A percentile compares a stretch with the other conserved stretches of the same genome.
Conservation (phyloP, 352 stramenopile species). For the Globisporangium nagaii region DNA sequence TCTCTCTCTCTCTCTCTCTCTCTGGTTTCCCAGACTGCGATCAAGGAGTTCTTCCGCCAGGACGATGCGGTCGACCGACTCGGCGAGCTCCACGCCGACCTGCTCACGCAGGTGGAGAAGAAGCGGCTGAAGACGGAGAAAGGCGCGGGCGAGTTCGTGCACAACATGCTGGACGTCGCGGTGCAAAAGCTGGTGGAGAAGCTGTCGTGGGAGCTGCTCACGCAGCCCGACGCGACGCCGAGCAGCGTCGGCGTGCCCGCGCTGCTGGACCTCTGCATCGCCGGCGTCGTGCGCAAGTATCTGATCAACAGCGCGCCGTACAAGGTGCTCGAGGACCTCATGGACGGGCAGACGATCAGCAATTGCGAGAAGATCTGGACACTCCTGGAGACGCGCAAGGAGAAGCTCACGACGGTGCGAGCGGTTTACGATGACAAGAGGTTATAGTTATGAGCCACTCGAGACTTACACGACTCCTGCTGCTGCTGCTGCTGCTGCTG, state of each 20-base stretch:
- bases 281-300: constrained; percentile 55
- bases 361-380: constrained; percentile 86
- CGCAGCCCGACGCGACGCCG: constrained; percentile 42
- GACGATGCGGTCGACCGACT: constrained; percentile 51
- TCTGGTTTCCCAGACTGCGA: constrained; percentile 26
- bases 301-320: constrained; percentile 74
- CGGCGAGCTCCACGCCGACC: constrained; percentile 35
- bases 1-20: constrained; percentile 4
- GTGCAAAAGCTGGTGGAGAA: constrained; percentile 78
- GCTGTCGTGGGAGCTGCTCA: constrained; percentile 75
- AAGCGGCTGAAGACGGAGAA: constrained; percentile 22
- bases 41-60: constrained; percentile 51
- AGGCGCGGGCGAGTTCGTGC: constrained; percentile 38
- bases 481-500: no score
- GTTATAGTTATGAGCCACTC: neutral
- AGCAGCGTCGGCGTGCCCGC: constrained; percentile 53
- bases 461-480: no score
- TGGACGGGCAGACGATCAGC: constrained; percentile 82
- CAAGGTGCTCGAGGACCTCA: constrained; percentile 82
- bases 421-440: no score
- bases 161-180: constrained; percentile 68
- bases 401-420: constrained; percentile 59
- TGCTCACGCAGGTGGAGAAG: constrained; percentile 24
- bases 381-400: constrained; percentile 71
- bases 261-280: constrained; percentile 79